Conservation (phyloP, 192 early-diverging fungal species). For the Backusella westeae region DNA sequence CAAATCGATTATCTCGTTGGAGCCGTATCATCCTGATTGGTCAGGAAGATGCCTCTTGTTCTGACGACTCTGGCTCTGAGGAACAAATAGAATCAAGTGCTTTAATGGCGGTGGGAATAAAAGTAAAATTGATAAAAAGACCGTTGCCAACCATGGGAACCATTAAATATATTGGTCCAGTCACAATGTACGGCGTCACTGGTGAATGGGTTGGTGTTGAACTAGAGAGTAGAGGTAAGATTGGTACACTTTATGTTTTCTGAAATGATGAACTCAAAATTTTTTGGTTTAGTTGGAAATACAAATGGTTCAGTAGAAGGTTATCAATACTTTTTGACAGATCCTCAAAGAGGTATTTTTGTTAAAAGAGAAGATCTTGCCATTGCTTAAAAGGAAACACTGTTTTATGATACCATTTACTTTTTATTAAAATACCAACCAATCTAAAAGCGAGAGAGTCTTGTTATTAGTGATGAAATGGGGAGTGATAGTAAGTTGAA, state of each 20-base stretch:
- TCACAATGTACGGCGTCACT: neutral
- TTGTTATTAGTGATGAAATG: too few relatives aligned
- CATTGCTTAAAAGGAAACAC: neutral
- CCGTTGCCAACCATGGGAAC: slow-evolving; percentile 28
- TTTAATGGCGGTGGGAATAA: neutral
- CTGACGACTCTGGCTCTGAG: neutral
- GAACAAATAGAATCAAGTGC: slow-evolving; percentile 2
- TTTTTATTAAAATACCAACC: neutral
- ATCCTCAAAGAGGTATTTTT: slow-evolving; percentile 37
- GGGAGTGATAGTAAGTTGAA: neutral
- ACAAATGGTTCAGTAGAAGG: slow-evolving; percentile 29
- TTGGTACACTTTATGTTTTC: neutral
- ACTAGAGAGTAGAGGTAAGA: slow-evolving; percentile 33
- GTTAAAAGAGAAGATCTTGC: slow-evolving; percentile 20
- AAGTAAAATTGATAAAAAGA: slow-evolving; percentile 28
- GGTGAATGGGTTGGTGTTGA: slow-evolving; percentile 29
- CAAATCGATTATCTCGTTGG: slow-evolving; percentile 11
- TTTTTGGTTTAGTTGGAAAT: slow-evolving; percentile 24
- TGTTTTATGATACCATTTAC: neutral
- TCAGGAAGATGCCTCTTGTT: neutral
- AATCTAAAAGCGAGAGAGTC: neutral
- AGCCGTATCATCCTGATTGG: slow-evolving; percentile 15
- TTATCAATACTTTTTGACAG: slow-evolving; percentile 33
- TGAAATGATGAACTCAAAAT: neutral
- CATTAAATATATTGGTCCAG: slow-evolving; percentile 31